phyloP scores from a whole-genome alignment of 306 rosid genomes.

The Lathyrus aphaca region DNA sequence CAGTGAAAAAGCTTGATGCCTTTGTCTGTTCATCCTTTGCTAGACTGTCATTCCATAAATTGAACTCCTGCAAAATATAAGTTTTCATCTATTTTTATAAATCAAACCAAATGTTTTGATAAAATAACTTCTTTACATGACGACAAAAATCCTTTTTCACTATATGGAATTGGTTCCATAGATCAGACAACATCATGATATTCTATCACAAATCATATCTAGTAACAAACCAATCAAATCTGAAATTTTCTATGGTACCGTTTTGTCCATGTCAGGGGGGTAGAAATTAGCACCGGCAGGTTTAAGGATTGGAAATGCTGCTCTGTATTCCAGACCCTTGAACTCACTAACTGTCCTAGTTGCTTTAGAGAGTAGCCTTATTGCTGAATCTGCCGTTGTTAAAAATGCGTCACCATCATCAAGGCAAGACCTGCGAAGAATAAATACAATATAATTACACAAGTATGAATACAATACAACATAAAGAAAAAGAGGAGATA shows the following conservation, averaged over 20 bases:
- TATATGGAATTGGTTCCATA: background rate
- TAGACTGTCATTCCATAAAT: conserved; percentile 73
- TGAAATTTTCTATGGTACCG: conserved; percentile 48
- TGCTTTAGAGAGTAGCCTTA: conserved; percentile 67
- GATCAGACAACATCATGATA: background rate
- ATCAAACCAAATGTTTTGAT: conserved; percentile 30
- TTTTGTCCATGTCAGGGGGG: conserved; percentile 94
- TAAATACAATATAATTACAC: conserved; percentile 7
- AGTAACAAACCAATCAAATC: background rate
- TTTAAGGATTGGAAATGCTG: conserved; percentile 75
- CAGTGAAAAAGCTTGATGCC: conserved; percentile 77
- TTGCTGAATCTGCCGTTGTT: conserved; percentile 89
- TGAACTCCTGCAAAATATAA: conserved; percentile 74
- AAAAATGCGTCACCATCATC: conserved; percentile 83
- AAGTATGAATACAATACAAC: too few species aligned
- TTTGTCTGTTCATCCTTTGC: conserved; percentile 59
- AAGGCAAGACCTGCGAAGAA: conserved; percentile 71
- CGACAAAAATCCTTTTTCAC: background rate
- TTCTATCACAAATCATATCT: conserved; percentile 21
- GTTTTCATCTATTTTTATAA: conserved; percentile 28
- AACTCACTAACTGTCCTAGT: conserved; percentile 63
- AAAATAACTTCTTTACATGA: conserved; percentile 9
- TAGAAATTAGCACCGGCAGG: conserved; percentile 94
- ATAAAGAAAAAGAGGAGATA: too few species aligned
- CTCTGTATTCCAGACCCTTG: conserved; percentile 88